phyloP scores from a whole-genome alignment of 176 grass and related monocot species.

The Melocanna baccifera region DNA sequence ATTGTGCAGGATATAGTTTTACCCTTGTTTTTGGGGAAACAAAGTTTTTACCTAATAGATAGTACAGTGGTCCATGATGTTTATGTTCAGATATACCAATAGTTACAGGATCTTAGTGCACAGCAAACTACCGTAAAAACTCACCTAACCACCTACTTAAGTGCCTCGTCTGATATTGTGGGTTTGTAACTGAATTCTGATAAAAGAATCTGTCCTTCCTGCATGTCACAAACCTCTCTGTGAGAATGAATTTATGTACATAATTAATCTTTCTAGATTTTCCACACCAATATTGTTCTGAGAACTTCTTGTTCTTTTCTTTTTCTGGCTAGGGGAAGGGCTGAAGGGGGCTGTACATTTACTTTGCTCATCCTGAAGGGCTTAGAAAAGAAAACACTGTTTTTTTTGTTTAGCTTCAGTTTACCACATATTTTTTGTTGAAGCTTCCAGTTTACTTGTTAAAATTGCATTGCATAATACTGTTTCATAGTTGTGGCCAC shows the following conservation, averaged over 20 bases:
- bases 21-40: neutral
- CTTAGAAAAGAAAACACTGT: neutral
- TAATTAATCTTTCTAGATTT: neutral
- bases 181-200: neutral
- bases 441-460: neutral
- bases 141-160: neutral
- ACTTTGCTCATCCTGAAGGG: neutral
- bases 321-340: neutral
- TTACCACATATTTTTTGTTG: neutral
- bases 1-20: conserved; percentile 1
- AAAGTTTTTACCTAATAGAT: neutral
- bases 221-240: neutral
- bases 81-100: neutral
- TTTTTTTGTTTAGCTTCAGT: neutral
- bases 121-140: neutral
- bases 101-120: neutral
- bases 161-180: neutral
- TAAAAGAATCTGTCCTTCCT: neutral
- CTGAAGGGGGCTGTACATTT: neutral
- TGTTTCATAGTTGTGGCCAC: neutral
- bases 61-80: neutral
- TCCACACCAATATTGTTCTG: neutral
- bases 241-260: neutral
- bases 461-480: neutral
- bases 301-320: neutral